Evolutionary conservation across 352 stramenopile species (phyloP), one percentile per base, ranked within the genome.

Genomic region (Peronospora tabacina): DNA sequence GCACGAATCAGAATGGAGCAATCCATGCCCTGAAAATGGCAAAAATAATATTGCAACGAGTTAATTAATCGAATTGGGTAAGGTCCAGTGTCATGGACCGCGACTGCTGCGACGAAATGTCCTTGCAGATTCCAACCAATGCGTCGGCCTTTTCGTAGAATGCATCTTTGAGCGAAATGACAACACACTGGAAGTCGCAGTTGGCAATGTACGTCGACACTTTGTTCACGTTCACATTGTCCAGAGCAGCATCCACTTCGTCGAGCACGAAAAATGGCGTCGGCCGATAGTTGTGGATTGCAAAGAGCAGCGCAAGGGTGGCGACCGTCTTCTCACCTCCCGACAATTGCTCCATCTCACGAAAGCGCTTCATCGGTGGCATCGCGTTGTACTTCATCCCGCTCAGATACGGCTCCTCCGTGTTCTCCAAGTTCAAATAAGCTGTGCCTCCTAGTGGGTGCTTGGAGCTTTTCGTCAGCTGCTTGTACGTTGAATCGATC

Each of bases 201-300:
- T 96, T 95, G 15, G 87, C 75, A 48, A 99, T 97, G 64, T 98
- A 99, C 34, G 94, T 97, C 41, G 90, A 97, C 1, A 99, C 94
- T 63, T 98, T 98, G 66, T 97, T 95, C 40, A 99, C 94, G 63
- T 99, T 99, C 45, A 98, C 94, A 58, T 98, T 99, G 73, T 99
- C 97, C 22, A 99, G 68, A 10, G 97, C 97, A 3, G 96, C 97
- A 78, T 99, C 97, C 19, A 99, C 95, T 77, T 99, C 97, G 67
- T 99, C 97, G 66, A 99, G 96, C 15, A 99, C 95, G 56, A 99
- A 99, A 66, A 99, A 99, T 0, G 92, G 92, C 0, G 92, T 94
- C 6, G 88, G 90, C 0, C 85, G 88, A 58, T 94, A 98, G 20
- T 93, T 97, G 78, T 99, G 96, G 59, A 99, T 98, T 0, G 96